Base-by-base conservation (phyloP, 257 asterid species). In the Mitragyna speciosa region DNA sequence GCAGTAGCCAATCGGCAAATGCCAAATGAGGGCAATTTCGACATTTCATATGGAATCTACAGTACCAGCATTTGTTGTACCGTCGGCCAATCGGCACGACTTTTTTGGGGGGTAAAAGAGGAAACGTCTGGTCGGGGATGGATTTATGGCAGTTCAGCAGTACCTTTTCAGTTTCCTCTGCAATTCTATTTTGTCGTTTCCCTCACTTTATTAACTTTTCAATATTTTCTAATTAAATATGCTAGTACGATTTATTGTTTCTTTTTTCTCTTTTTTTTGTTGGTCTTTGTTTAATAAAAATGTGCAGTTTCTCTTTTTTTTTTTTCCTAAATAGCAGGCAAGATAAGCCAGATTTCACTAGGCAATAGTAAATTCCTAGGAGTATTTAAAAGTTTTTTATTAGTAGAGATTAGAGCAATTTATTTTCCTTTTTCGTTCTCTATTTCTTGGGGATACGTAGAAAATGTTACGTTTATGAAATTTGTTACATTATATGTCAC, bases 71-170 rank as follows among this genome's bases (percentile, higher is more conserved):
- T 41, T n/a, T 26, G 65, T 8, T 11, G 41, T 36, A 73, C 12
- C 19, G 33, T 76, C 17, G 75, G 39, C 59, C 39, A 61, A 19
- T 16, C 22, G 78, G 84, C 90, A 63, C 87, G 88, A 70, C 87
- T 87, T 89, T 89, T 76, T 30, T n/a, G n/a, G n/a, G 65, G 72
- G 33, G 28, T 36, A 36, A 36, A 36, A 59, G 82, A 70, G n/a
- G 65, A 61, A 49, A 70, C 64, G 75, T 73, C 76, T 74, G 83
- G 65, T 66, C 36, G 15, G 30, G 75, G 24, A 31, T 6, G 12
- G 64, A 70, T 65, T 47, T 68, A 65, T 75, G 72, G 47, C 52
- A 20, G 39, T 83, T 73, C 76, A 30, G n/a, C 83, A 69, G 74
- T 58, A 28, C 80, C 70, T 85, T 78, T 81, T 64, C 88, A 75